Evolutionary conservation across 1,139 yeast species (phyloP).

Genomic region (Pichia sp.): DNA sequence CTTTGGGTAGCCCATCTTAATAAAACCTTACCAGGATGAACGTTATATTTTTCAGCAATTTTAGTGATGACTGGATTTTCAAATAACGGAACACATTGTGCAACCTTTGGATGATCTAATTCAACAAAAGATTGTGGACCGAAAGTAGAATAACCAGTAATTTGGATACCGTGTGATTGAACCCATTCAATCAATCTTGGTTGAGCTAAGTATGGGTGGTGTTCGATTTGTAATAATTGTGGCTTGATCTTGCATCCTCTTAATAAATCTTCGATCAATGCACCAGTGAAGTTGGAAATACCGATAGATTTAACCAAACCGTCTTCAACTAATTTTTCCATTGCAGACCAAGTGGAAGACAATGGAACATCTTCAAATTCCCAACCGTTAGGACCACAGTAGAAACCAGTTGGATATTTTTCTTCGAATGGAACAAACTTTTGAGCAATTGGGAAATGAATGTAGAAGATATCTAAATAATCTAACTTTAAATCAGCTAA

Average conservation of each 20-base stretch:
- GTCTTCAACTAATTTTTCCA: conserved; percentile 59
- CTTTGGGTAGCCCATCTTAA: conserved; percentile 84
- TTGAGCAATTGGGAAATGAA: conserved; percentile 80
- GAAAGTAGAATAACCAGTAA: conserved; percentile 85
- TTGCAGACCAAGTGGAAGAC: conserved; percentile 75
- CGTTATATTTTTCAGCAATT: conserved; percentile 56
- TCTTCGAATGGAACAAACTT: conserved; percentile 70
- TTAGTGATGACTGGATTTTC: conserved; percentile 48
- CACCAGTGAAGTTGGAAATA: conserved; percentile 80
- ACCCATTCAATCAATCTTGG: conserved; percentile 60
- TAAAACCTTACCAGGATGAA: conserved; percentile 59
- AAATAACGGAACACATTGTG: conserved; percentile 52
- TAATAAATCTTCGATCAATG: conserved; percentile 68
- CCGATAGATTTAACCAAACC: conserved; percentile 78
- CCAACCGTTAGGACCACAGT: conserved; percentile 58
- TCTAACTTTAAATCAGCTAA: conserved; percentile 64
- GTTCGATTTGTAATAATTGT: conserved; percentile 84
- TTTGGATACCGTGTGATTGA: conserved; percentile 48
- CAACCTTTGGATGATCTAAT: conserved; percentile 52
- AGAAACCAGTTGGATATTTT: conserved; percentile 74
- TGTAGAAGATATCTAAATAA: conserved; percentile 70
- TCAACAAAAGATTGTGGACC: conserved; percentile 78
- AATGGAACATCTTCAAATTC: conserved; percentile 69
- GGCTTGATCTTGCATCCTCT: conserved; percentile 75
- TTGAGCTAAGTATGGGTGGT: conserved; percentile 90